A percentile compares a stretch with the other conserved stretches of the same genome.
These are phyloP conservation scores for Gaeumannomyces sp. DNA, from an alignment of 2,329 filamentous ascomycete genomes.

Conservation along the genomic window DNA sequence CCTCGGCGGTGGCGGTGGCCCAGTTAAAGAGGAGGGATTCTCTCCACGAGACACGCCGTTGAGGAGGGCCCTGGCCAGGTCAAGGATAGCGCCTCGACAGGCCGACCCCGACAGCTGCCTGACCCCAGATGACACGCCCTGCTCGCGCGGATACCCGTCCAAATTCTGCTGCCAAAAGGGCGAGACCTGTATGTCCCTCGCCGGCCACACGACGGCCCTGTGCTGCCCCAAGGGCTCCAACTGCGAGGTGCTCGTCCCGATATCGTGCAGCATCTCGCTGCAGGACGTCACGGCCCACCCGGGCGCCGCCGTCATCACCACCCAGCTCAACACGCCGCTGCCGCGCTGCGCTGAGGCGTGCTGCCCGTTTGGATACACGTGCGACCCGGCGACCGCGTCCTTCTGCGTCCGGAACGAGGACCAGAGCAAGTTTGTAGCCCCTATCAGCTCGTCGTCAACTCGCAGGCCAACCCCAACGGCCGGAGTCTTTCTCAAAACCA, in stretches of 20 bases:
- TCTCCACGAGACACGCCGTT: not conserved
- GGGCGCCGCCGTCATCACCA: constrained; percentile 58
- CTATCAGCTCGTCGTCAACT: not conserved
- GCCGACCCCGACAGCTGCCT: not conserved
- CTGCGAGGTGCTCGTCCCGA: constrained; percentile 55
- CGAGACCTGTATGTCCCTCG: constrained; percentile 53
- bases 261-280: constrained; percentile 55
- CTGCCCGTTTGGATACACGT: constrained; percentile 69
- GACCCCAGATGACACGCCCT: not conserved
- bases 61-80: not conserved
- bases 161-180: constrained; percentile 57
- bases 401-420: constrained; percentile 49
- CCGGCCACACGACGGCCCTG: constrained; percentile 58
- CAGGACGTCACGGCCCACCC: constrained; percentile 57
- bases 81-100: not conserved
- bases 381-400: constrained; percentile 34
- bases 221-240: constrained; percentile 58
- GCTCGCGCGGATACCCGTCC: constrained; percentile 1
- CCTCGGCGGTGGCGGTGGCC: too few species aligned
- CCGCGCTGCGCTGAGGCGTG: constrained; percentile 49
- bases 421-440: constrained; percentile 29
- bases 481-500: not conserved
- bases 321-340: constrained; percentile 50
- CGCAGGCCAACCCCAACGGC: not conserved
- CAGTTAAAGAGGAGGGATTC: not conserved